Base-by-base conservation (phyloP, 768 basidiomycete species). In the Kwoniella sp. region DNA sequence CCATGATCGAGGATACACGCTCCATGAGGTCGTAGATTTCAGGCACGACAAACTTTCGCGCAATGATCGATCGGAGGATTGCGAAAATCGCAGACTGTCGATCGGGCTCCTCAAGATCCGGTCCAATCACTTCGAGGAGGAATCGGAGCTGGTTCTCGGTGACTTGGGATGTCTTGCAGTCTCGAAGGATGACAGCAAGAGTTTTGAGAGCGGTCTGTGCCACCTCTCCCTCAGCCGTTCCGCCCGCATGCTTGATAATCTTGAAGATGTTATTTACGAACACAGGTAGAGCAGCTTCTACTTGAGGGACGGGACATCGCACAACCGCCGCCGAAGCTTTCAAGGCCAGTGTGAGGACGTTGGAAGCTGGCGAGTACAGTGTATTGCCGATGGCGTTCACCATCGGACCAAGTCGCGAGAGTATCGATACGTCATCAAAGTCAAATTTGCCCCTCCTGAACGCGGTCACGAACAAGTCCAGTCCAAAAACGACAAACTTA, bases 11-110 rank as follows among this genome's bases (percentile, higher is more conserved):
- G 2, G 92, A 88, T 23, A 97, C 88, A 64, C 88, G 88, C 65
- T 92, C 91, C 94, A 99, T 97, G 37, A 94, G 82, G 79, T 98
- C 94, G 82, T 99, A 99, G 56, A 99, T 89, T 81, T 98, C 96
- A 0, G 92, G 92, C 0, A 95, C 91, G 31, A 98, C 88, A 68
- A 98, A 90, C 76, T 91, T 92, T 31, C 94, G 87, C 4, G 89
- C 86, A 17, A 98, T 88, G 70, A 98, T 92, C 26, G 93, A 90
- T 11, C 92, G 89, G 17, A 99, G 86, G 72, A 98, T 86, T 1
- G 90, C 83, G 79, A 99, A 98, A 8, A 91, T 89, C 9, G 92
- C 85, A 2, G 86, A 86, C 80, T 99, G 96, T 5, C 92, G 87
- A 13, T 84, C 84, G 0, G 90, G 87, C 34, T 97, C 95, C 79